These are phyloP conservation scores for Pseudocercospora pini-densiflorae DNA, from an alignment of 2,329 filamentous ascomycete genomes.

Conservation along the genomic window DNA sequence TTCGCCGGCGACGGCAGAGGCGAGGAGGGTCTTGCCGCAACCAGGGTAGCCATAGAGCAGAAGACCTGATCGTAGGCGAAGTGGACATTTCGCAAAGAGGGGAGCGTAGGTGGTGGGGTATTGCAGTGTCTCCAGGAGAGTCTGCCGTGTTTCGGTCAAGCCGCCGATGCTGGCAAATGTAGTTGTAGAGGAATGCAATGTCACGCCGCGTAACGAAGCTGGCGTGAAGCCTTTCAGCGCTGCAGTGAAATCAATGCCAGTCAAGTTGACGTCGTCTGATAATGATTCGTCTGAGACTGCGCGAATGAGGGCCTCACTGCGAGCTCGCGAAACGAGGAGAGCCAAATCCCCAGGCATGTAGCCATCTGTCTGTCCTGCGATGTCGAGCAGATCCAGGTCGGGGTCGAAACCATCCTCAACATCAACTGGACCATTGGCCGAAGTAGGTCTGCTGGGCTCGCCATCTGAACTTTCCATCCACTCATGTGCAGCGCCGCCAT, in stretches of 20 bases:
- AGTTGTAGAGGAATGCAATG: constrained; percentile 88
- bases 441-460: constrained; percentile 49
- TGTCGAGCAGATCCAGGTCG: constrained; percentile 85
- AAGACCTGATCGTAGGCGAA: constrained; percentile 90
- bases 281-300: constrained; percentile 60
- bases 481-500: constrained; percentile 32
- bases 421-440: constrained; percentile 50
- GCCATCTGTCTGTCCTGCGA: constrained; percentile 92
- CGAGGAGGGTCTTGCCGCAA: constrained; percentile 94
- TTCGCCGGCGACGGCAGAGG: constrained; percentile 95
- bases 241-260: constrained; percentile 75
- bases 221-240: constrained; percentile 93
- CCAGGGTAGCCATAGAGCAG: constrained; percentile 94
- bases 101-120: constrained; percentile 98
- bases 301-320: constrained; percentile 90
- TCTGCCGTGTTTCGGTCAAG: constrained; percentile 80
- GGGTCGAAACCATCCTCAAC: constrained; percentile 66
- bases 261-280: constrained; percentile 65
- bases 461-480: constrained; percentile 77
- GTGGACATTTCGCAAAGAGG: constrained; percentile 93
- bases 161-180: constrained; percentile 94
- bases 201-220: constrained; percentile 91
- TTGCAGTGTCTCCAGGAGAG: constrained; percentile 91
- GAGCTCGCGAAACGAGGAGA: constrained; percentile 81
- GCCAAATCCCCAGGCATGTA: constrained; percentile 97